A percentile compares a stretch with the other conserved stretches of the same genome.
phyloP scores from a whole-genome alignment of 2,329 filamentous ascomycete genomes.

The Pyrenochaeta sp. region DNA sequence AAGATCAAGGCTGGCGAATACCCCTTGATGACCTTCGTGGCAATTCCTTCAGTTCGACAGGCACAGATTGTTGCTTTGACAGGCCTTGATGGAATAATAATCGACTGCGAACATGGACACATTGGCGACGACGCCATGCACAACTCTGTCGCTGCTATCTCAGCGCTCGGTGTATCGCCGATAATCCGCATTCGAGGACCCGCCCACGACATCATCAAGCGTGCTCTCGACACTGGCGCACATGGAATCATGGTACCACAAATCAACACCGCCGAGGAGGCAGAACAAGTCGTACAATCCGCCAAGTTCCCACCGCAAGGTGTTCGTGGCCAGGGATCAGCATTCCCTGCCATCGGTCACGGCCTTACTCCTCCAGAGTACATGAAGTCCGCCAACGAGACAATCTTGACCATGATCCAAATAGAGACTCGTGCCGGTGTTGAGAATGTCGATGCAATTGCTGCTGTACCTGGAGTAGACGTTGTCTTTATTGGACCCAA shows the following conservation, averaged over 20 bases:
- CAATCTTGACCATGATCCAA: slow-evolving; percentile 70
- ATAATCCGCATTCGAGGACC: slow-evolving; percentile 62
- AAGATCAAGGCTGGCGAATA: slow-evolving; percentile 50
- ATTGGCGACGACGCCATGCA: slow-evolving; percentile 65
- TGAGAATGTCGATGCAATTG: slow-evolving; percentile 67
- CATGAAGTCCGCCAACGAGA: slow-evolving; percentile 63
- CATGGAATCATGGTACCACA: slow-evolving; percentile 66
- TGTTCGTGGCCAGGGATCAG: slow-evolving; percentile 63
- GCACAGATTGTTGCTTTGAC: slow-evolving; percentile 66
- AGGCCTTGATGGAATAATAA: slow-evolving; percentile 72
- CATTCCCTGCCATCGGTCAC: slow-evolving; percentile 59
- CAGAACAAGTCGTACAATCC: slow-evolving; percentile 53
- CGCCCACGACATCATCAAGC: slow-evolving; percentile 58
- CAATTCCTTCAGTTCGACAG: slow-evolving; percentile 55
- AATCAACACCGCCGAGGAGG: slow-evolving; percentile 60
- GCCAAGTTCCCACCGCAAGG: slow-evolving; percentile 66
- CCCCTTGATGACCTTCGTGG: slow-evolving; percentile 60
- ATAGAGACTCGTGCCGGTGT: slow-evolving; percentile 72
- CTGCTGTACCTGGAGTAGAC: slow-evolving; percentile 66
- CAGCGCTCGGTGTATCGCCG: slow-evolving; percentile 62
- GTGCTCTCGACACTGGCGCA: slow-evolving; percentile 65
- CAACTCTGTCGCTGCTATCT: slow-evolving; percentile 64
- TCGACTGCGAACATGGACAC: slow-evolving; percentile 65
- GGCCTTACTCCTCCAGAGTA: slow-evolving; percentile 61
- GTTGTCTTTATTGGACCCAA: slow-evolving; percentile 72